These are phyloP conservation scores for Syzygium syzygioides DNA, from an alignment of 441 rosid species.

Conservation along the genomic window DNA sequence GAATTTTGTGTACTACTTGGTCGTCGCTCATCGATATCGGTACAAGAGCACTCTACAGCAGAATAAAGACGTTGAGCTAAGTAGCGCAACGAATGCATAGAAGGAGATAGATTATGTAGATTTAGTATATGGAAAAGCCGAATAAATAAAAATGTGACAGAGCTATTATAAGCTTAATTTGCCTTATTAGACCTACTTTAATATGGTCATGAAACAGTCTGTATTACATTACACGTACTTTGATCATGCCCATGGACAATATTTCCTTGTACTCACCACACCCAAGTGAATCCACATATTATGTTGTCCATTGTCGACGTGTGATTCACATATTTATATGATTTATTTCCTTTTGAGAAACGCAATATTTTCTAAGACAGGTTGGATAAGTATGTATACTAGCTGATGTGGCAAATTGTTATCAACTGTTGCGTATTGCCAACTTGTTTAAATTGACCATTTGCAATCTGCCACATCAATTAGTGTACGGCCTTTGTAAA, in stretches of 20 bases:
- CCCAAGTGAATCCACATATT: background rate
- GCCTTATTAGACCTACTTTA: background rate
- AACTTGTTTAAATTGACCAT: background rate
- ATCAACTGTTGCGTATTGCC: background rate
- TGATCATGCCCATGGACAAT: no score
- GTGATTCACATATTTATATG: background rate
- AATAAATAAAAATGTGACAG: background rate
- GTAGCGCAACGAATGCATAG: background rate
- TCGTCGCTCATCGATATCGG: constrained; percentile 34
- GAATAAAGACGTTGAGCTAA: constrained; percentile 39
- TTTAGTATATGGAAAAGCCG: background rate
- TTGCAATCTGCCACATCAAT: background rate
- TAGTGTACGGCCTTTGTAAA: background rate
- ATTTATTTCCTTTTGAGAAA: background rate
- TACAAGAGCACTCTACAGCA: constrained; percentile 20
- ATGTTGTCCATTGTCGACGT: background rate
- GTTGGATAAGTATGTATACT: background rate
- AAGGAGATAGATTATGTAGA: background rate
- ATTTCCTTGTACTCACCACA: no score
- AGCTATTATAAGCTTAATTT: background rate
- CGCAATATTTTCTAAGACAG: background rate
- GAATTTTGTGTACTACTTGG: constrained; percentile 45
- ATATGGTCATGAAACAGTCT: background rate
- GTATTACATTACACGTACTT: background rate
- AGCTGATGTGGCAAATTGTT: background rate